Percentiles rank a stretch among this genome's conserved stretches.
phyloP scores from a whole-genome alignment of 2,329 filamentous ascomycete genomes.

The Dichotomopilus funicola region DNA sequence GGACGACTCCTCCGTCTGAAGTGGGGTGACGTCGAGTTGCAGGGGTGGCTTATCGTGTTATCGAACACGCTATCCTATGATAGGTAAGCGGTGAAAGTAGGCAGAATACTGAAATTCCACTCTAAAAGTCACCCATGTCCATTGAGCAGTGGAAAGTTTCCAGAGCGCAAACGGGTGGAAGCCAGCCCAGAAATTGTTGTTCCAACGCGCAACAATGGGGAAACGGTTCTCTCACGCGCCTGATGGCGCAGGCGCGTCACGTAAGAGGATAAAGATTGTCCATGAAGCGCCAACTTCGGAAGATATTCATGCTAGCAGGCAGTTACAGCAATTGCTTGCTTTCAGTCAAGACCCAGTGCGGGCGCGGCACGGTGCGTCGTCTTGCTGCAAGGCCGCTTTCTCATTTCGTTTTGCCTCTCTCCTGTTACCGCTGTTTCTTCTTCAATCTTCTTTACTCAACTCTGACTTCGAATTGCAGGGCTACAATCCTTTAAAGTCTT shows the following conservation, averaged over 20 bases:
- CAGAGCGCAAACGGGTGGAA: background rate
- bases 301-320: constrained; percentile 55
- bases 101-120: constrained; percentile 20
- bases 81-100: constrained; percentile 15
- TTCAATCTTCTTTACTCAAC: background rate
- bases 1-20: no score
- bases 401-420: background rate
- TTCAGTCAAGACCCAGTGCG: constrained; percentile 65
- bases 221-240: constrained; percentile 38
- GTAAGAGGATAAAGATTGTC: constrained; percentile 51
- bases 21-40: background rate
- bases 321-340: constrained; percentile 60
- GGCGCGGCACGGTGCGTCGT: constrained; percentile 55
- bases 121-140: background rate
- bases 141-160: background rate
- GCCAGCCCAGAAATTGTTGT: background rate
- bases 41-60: constrained; percentile 10
- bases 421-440: background rate
- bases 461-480: constrained; percentile 35
- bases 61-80: constrained; percentile 3
- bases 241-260: constrained; percentile 36
- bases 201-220: constrained; percentile 31
- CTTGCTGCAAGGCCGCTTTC: background rate
- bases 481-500: constrained; percentile 65
- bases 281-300: constrained; percentile 54